Conservation (phyloP, 495 filamentous ascomycete species). For the Lophiotrema nucula region DNA sequence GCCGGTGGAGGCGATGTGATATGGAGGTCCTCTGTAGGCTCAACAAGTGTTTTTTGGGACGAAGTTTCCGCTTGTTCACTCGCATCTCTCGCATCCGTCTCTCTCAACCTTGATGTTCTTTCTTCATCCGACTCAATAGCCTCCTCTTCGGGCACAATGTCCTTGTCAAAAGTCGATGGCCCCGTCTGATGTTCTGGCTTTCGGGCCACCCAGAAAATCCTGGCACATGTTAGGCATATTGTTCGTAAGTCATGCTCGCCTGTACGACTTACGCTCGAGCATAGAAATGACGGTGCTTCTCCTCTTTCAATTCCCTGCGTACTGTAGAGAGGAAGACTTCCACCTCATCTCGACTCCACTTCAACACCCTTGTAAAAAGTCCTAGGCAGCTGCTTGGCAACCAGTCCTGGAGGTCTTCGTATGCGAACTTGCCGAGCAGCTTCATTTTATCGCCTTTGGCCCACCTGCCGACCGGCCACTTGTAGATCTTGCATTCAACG, state of each 20-base stretch:
- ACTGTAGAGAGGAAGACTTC: slow-evolving; percentile 38
- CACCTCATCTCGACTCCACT: slow-evolving; percentile 37
- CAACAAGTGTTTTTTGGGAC: slow-evolving; percentile 5
- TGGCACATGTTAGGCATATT: neutral
- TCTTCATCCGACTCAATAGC: slow-evolving; percentile 7
- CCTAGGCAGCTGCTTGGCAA: slow-evolving; percentile 20
- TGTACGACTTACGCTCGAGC: slow-evolving; percentile 17
- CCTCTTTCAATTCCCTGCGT: slow-evolving; percentile 35
- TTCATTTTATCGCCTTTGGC: slow-evolving; percentile 30
- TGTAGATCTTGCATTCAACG: slow-evolving; percentile 21
- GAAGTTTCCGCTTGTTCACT: neutral
- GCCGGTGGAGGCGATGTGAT: slow-evolving; percentile 1
- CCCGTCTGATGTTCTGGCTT: neutral
- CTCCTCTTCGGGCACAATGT: neutral
- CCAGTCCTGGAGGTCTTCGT: slow-evolving; percentile 26
- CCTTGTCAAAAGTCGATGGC: neutral
- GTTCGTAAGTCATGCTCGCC: too few relatives aligned
- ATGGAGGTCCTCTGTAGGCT: neutral
- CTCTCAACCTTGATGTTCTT: neutral
- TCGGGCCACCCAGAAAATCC: slow-evolving; percentile 1
- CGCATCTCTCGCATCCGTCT: neutral
- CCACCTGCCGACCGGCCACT: slow-evolving; percentile 31
- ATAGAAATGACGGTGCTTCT: slow-evolving; percentile 29
- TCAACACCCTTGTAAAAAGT: slow-evolving; percentile 38
- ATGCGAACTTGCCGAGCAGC: slow-evolving; percentile 13